Evolutionary conservation across 225 moss, liverwort and hornwort genomes (phyloP), one percentile per base, ranked within the genome.

Genomic region (Physcomitrium patens): DNA sequence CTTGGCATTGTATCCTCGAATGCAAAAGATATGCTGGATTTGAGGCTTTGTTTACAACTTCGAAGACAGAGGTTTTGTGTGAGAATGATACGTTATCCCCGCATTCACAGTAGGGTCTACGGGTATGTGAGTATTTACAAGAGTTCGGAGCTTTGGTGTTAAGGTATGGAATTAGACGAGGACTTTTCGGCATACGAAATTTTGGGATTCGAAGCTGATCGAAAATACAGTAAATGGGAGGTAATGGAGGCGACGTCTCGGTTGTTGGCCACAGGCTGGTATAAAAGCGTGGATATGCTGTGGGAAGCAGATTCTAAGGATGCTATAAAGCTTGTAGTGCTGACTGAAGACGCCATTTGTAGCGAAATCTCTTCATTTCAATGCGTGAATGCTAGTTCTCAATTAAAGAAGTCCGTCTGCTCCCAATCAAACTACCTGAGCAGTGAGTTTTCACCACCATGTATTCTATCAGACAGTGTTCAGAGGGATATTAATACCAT

Each of bases 241-340:
- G 71, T 90, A 12, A 42, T 72, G 65, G 55, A 58, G 44, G 82
- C 85, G 0, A 53, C 74, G 70, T 68, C 79, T 12, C 76, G 68
- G 52, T 70, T 90, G 45, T 15, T 79, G 49, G 69, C 69, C 64
- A 90, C 87, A 16, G 90, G 90, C 5, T 90, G 90, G 90, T 90
- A 87, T 52, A 79, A 65, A 48, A 8, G 52, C 43, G 87, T 85
- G 59, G 55, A 57, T 65, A 50, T 81, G 8, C 20, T 62, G 10
- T 87, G 78, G 72, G 62, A 60, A 26, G 17, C 70, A 17, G 45
- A 54, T n/a, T 68, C 78, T 28, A 61, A 23, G 17, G 74, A 78
- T 46, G 62, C 57, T 3, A 59, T 90, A 13, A 85, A 76, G 56
- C 73, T 90, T 10, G 57, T 76, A 2, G 69, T 83, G 22, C 15